Evolutionary conservation across 257 asterid species (phyloP).

Genomic region (Paraleonurus japonicus): DNA sequence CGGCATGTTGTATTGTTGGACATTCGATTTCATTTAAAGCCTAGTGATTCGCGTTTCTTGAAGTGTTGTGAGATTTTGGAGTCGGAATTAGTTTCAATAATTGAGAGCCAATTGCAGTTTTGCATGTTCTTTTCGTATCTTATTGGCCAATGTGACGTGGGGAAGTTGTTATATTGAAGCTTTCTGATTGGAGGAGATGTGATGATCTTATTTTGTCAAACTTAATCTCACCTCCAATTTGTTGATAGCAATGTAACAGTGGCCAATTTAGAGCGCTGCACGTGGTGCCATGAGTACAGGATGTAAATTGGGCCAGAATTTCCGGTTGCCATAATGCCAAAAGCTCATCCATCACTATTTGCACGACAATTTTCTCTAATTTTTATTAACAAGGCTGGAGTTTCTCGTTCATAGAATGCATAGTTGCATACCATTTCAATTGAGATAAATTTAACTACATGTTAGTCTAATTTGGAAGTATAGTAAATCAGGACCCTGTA

Average conservation of each 20-base stretch:
- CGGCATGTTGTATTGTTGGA: conserved; percentile 22
- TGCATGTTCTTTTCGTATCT: background rate
- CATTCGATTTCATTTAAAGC: conserved; percentile 22
- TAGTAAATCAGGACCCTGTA: background rate
- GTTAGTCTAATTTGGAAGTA: background rate
- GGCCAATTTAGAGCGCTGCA: conserved; percentile 18
- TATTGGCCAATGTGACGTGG: conserved; percentile 23
- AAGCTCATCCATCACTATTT: background rate
- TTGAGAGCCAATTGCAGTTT: background rate
- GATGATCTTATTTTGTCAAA: conserved; percentile 16
- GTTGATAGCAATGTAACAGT: conserved; percentile 29
- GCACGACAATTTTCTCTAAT: background rate
- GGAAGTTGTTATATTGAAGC: conserved; percentile 7
- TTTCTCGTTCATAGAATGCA: background rate
- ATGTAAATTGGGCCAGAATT: background rate
- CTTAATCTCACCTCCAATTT: conserved; percentile 6
- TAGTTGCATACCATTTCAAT: background rate
- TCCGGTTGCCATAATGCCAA: conserved; percentile 8
- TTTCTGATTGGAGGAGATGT: conserved; percentile 10
- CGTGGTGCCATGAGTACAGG: conserved; percentile 8
- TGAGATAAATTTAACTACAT: background rate
- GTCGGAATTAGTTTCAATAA: conserved; percentile 17
- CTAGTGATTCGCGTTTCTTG: conserved; percentile 25
- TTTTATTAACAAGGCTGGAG: background rate
- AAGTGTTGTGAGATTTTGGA: conserved; percentile 20